Evolutionary conservation across 768 basidiomycete genomes (phyloP).

Genomic region (Xerocomellus amylosporus): DNA sequence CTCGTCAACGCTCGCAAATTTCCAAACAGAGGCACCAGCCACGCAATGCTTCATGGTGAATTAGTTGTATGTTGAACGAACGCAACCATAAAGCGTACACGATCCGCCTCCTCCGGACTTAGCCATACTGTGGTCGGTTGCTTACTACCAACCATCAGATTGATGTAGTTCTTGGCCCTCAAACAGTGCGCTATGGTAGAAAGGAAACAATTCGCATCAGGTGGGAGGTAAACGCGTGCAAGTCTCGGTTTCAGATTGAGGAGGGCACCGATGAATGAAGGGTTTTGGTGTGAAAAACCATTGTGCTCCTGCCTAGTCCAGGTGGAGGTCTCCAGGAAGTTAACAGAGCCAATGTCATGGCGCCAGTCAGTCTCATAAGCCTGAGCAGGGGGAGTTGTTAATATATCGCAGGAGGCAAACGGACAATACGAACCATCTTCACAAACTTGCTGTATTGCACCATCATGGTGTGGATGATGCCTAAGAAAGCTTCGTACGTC

Average conservation of each 20-base stretch:
- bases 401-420: background rate
- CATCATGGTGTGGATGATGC: conserved; percentile 88
- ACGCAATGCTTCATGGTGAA: conserved; percentile 60
- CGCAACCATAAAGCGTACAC: conserved; percentile 34
- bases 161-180: conserved; percentile 80
- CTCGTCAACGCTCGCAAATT: conserved; percentile 71
- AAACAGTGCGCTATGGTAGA: conserved; percentile 83
- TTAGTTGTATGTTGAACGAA: background rate
- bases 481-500: conserved; percentile 88
- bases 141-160: conserved; percentile 88
- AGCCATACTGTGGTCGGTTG: conserved; percentile 80
- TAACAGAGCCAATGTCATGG: conserved; percentile 64
- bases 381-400: conserved; percentile 20
- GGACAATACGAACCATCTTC: conserved; percentile 60
- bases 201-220: conserved; percentile 87
- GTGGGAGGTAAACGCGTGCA: conserved; percentile 79
- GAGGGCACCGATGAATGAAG: conserved; percentile 83
- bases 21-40: conserved; percentile 86
- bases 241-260: conserved; percentile 69
- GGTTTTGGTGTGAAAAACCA: conserved; percentile 87
- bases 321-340: conserved; percentile 87
- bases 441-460: conserved; percentile 86
- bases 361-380: conserved; percentile 70
- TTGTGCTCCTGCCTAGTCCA: conserved; percentile 87
- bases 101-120: conserved; percentile 69